A percentile compares a stretch with the other conserved stretches of the same genome.
Conservation (phyloP, 768 basidiomycete species). For the Boletus vermiculosoides region DNA sequence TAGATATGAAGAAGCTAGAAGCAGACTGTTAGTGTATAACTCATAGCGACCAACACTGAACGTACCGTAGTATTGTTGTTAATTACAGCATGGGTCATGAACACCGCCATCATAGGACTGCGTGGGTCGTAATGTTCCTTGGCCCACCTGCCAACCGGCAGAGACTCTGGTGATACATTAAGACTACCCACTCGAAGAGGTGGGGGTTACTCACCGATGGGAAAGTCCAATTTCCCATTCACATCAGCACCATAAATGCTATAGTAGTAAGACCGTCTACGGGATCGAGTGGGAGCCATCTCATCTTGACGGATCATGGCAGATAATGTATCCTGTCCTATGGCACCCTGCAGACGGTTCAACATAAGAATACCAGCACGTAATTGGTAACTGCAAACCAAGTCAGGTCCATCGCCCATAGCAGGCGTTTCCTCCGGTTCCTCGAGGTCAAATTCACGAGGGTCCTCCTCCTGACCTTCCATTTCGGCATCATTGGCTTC, state of each 20-base stretch:
- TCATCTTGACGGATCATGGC: conserved; percentile 77
- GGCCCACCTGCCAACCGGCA: conserved; percentile 61
- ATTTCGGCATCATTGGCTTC: conserved; percentile 11
- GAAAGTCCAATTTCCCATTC: conserved; percentile 55
- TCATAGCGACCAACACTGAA: neutral
- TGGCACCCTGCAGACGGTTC: conserved; percentile 49
- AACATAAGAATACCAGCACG: conserved; percentile 1
- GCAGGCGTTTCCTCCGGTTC: conserved; percentile 16
- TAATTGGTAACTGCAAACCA: conserved; percentile 19
- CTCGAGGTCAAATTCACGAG: conserved; percentile 17
- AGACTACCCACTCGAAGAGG: neutral
- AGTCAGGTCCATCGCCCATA: conserved; percentile 20
- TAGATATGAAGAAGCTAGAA: conserved; percentile 50
- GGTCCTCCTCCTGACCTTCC: conserved; percentile 16
- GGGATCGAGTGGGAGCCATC: conserved; percentile 52
- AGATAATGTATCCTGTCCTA: conserved; percentile 70
- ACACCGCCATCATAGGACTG: conserved; percentile 60
- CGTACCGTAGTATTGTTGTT: conserved; percentile 52
- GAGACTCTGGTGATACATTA: conserved; percentile 43
- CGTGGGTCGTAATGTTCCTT: conserved; percentile 53
- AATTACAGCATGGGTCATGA: conserved; percentile 71
- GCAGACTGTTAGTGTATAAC: neutral
- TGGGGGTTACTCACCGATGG: conserved; percentile 43
- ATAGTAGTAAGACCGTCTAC: conserved; percentile 55
- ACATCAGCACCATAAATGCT: conserved; percentile 37